phyloP scores from a whole-genome alignment of 1,139 yeast genomes.

The Hanseniaspora gamundiae region DNA sequence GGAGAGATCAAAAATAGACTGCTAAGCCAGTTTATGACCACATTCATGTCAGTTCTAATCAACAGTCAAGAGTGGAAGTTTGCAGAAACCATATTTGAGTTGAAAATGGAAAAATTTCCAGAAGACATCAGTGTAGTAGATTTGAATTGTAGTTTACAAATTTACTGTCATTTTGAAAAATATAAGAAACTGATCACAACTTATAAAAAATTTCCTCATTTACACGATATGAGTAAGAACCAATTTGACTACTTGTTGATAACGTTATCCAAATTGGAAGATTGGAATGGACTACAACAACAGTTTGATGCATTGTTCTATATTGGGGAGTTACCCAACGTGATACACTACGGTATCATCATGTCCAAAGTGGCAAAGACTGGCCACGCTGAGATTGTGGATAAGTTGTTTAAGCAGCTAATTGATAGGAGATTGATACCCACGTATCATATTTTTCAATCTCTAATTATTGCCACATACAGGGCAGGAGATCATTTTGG shows the following conservation, averaged over 20 bases:
- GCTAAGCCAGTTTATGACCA: neutral
- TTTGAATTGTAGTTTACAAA: slow-evolving; percentile 17
- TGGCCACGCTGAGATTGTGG: slow-evolving; percentile 45
- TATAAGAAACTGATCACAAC: slow-evolving; percentile 11
- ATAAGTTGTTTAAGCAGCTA: slow-evolving; percentile 39
- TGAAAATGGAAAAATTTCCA: slow-evolving; percentile 16
- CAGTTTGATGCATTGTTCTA: slow-evolving; percentile 54
- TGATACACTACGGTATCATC: slow-evolving; percentile 49
- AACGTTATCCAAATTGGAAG: slow-evolving; percentile 39
- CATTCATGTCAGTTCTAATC: neutral
- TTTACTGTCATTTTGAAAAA: slow-evolving; percentile 14
- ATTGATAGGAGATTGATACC: slow-evolving; percentile 38
- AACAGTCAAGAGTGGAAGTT: neutral
- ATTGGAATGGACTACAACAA: slow-evolving; percentile 50
- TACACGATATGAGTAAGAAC: slow-evolving; percentile 20
- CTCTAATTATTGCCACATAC: slow-evolving; percentile 38
- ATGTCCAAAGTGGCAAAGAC: slow-evolving; percentile 49
- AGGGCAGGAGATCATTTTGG: slow-evolving; percentile 34
- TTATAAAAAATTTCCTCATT: slow-evolving; percentile 15
- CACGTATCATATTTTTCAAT: slow-evolving; percentile 33
- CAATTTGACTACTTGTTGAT: slow-evolving; percentile 35
- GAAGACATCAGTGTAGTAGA: slow-evolving; percentile 13
- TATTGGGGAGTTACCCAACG: slow-evolving; percentile 41
- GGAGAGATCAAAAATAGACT: neutral
- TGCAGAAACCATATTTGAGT: slow-evolving; percentile 12